Base-by-base conservation (phyloP, 371 early-diverging fungal species). In the Chytridium lagenaria region DNA sequence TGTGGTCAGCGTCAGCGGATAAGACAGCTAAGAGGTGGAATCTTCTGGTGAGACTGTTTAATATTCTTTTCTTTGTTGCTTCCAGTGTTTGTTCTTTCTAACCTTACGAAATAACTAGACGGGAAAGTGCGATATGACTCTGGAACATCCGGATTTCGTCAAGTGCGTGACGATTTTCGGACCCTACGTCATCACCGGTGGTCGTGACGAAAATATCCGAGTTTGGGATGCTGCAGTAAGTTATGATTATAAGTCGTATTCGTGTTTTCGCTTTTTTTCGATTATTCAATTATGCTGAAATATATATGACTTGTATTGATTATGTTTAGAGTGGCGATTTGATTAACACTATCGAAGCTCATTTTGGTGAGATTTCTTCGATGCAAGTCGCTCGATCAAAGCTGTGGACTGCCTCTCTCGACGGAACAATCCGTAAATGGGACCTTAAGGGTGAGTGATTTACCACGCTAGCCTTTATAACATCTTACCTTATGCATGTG, bases 1-100 rank as follows among this genome's bases (percentile, higher is more conserved):
- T 93, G 67, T 93, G 93, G 93, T 84, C 89, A 86, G 92, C 85
- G 0, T 93, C 93, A 0, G 93, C 93, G 1, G 94, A 94, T 71
- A 92, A 92, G 67, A 90, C 90, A 0, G 92, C 85, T 0, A 86
- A 87, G 72, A 80, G 93, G 69, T 89, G 84, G 89, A 86, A 87
- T 69, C 61, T 88, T 7, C 84, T 77, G 73, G 80, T 75, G 50
- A 31, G 64, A 26, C 39, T 55, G 39, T 59, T 15, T 65, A 12
- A 19, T 28, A 10, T 19, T 28, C 16, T 38, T 34, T 15, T 61
- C 40, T 55, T 38, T 33, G 19, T 30, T 26, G n/a, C 40, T 50
- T 2, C 16, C 30, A 26, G 39, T 2, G 26, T 38, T 2, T 61
- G 37, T 44, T 39, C 26, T 64, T 65, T 26, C 39, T 12, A 63